These are phyloP conservation scores for Pyrenochaeta sp. DNA, from an alignment of 2,329 filamentous ascomycete species.

Conservation along the genomic window DNA sequence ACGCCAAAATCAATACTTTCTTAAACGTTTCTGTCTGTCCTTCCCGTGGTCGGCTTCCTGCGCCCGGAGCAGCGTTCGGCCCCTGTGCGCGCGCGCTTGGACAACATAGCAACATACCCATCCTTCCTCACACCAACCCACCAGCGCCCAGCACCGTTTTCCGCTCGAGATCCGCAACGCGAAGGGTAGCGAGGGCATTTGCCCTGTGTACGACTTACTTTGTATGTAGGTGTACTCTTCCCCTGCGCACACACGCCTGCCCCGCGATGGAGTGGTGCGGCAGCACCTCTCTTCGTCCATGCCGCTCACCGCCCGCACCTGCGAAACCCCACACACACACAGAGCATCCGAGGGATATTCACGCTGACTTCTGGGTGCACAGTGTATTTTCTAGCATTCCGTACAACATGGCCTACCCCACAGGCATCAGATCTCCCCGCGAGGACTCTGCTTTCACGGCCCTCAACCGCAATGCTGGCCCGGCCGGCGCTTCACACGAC, in stretches of 20 bases:
- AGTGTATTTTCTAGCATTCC: conserved; percentile 51
- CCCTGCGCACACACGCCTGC: not conserved
- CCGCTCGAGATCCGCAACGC: conserved; percentile 19
- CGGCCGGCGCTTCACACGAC: conserved; percentile 70
- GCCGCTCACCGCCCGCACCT: conserved; percentile 45
- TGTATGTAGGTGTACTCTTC: conserved; percentile 34
- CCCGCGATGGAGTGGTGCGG: conserved; percentile 16
- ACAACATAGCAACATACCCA: not conserved
- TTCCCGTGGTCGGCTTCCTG: not conserved
- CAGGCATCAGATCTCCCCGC: conserved; percentile 73
- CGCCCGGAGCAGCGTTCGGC: not conserved
- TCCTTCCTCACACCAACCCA: conserved; percentile 8
- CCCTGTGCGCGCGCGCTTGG: not conserved
- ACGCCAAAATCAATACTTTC: conserved; percentile 15
- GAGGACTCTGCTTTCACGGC: conserved; percentile 79
- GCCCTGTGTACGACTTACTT: conserved; percentile 38
- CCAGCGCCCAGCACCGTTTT: conserved; percentile 14
- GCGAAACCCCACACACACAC: conserved; percentile 41
- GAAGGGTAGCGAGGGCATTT: conserved; percentile 30
- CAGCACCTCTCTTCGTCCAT: conserved; percentile 23
- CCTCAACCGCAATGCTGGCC: conserved; percentile 70
- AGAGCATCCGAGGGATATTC: conserved; percentile 20
- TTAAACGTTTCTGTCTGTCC: conserved; percentile 3
- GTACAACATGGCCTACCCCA: conserved; percentile 69
- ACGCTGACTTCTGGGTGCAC: conserved; percentile 37